Evolutionary conservation across 225 moss, liverwort and hornwort genomes (phyloP).

Genomic region (Ulota crispa): DNA sequence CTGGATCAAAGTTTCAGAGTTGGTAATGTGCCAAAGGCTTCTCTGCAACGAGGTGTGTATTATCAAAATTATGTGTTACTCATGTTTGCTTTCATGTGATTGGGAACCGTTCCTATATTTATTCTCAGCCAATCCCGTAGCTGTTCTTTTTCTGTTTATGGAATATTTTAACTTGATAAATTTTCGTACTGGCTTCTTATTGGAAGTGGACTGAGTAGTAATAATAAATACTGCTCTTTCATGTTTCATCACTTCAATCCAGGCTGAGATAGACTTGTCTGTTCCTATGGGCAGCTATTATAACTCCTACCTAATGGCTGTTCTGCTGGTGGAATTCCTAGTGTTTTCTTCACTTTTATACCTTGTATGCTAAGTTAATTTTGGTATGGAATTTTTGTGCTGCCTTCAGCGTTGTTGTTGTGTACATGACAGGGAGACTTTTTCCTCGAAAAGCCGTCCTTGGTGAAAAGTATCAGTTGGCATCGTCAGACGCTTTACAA

Average conservation of each 20-base stretch:
- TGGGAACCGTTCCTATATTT: not conserved
- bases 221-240: not conserved
- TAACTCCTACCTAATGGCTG: not conserved
- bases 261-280: not conserved
- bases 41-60: slow-evolving; percentile 37
- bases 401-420: not conserved
- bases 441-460: slow-evolving; percentile 25
- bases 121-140: not conserved
- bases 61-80: not conserved
- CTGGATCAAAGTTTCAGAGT: slow-evolving; percentile 16
- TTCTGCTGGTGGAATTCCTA: slow-evolving; percentile 3
- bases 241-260: slow-evolving; percentile 6
- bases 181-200: not conserved
- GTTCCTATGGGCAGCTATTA: slow-evolving; percentile 1
- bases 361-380: not conserved
- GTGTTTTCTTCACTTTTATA: not conserved
- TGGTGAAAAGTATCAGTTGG: slow-evolving; percentile 30
- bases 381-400: not conserved
- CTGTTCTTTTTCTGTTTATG: not conserved
- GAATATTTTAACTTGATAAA: not conserved
- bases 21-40: slow-evolving; percentile 17
- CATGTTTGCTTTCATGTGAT: not conserved
- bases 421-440: slow-evolving; percentile 22
- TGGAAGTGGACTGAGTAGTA: not conserved
- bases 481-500: slow-evolving; percentile 16